Base-by-base conservation (phyloP, 306 rosid genomes). In the Pterocarpus macrocarpus region DNA sequence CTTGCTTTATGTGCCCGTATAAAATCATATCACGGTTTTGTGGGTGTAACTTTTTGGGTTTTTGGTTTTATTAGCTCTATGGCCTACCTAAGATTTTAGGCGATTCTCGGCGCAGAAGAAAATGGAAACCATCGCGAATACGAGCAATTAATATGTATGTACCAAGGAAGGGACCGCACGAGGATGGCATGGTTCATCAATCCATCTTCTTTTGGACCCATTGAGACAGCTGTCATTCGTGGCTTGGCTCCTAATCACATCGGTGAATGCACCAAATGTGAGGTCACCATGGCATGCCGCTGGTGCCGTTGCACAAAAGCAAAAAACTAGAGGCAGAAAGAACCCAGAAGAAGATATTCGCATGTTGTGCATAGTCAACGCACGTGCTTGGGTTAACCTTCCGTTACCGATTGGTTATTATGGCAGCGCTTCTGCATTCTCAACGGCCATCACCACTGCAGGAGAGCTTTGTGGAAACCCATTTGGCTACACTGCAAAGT, bases 261-360 rank as follows among this genome's bases (percentile, higher is more conserved):
- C 1, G 8, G 8, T n/a, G 4, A 49, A 1, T 65, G 85, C 44
- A 64, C 83, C 41, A 17, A 49, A 5, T 83, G 80, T 16, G 87
- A 86, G 49, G n/a, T 76, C 0, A 57, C 80, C 69, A 30, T 83
- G 0, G 85, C 89, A 3, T 75, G 73, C 22, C 15, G 64, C 0
- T 83, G 89, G 87, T 35, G 15, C 0, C 83, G 85, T 0, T 83
- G 66, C 6, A 86, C 87, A 16, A 79, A 41, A 52, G 89, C 89
- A 17, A 9, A 53, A 69, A 83, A 9, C 13, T 80, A 52, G 8
- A 79, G 1, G 0, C 28, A 22, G 0, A 22, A 22, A 22, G 28
- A 22, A 22, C 28, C 80, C 82, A 38, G 5, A 75, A 0, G 64
- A 79, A 0, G 82, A 73, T 0, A 84, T 86, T 63, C 73, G 71